Percentiles rank a stretch among this genome's conserved stretches.
These are phyloP conservation scores for Halophytophthora polymorphica DNA, from an alignment of 352 stramenopile species.

Conservation along the genomic window DNA sequence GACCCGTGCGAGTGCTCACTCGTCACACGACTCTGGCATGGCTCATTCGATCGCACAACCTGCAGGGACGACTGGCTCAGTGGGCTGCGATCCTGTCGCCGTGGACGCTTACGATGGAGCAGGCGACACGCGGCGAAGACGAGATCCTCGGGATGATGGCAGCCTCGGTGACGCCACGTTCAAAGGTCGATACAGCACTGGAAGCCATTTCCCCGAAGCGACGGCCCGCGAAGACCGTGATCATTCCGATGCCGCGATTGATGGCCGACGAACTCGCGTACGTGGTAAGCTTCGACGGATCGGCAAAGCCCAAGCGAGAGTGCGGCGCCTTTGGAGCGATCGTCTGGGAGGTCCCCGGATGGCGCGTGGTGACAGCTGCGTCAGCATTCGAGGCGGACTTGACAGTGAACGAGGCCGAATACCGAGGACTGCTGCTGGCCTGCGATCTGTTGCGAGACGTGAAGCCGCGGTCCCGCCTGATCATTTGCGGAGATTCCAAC, in stretches of 20 bases:
- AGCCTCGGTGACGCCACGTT: not conserved
- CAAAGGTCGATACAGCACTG: not conserved
- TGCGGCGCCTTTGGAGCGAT: slow-evolving; percentile 10
- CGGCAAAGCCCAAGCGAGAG: slow-evolving; percentile 3
- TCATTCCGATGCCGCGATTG: not conserved
- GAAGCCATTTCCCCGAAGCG: not conserved
- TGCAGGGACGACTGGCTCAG: slow-evolving; percentile 1
- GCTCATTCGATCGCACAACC: slow-evolving; percentile 2
- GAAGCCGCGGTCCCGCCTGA: not conserved
- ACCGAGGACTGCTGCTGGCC: slow-evolving; percentile 4
- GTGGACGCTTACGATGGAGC: not conserved
- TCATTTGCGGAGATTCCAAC: slow-evolving; percentile 11
- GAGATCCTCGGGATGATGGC: slow-evolving; percentile 9
- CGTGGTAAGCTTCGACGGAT: slow-evolving; percentile 19
- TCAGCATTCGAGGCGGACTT: not conserved
- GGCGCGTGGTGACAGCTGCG: not conserved
- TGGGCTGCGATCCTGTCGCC: slow-evolving; percentile 9
- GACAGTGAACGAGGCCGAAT: slow-evolving; percentile 22
- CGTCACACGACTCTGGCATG: slow-evolving; percentile 1
- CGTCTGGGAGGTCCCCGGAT: slow-evolving; percentile 12
- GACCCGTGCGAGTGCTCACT: not conserved
- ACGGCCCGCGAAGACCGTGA: not conserved
- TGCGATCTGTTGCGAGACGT: not conserved
- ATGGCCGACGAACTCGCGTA: not conserved
- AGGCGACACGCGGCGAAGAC: slow-evolving; percentile 7